These are phyloP conservation scores for Penicillium sp. DNA, from an alignment of 2,329 filamentous ascomycete genomes.

Conservation along the genomic window DNA sequence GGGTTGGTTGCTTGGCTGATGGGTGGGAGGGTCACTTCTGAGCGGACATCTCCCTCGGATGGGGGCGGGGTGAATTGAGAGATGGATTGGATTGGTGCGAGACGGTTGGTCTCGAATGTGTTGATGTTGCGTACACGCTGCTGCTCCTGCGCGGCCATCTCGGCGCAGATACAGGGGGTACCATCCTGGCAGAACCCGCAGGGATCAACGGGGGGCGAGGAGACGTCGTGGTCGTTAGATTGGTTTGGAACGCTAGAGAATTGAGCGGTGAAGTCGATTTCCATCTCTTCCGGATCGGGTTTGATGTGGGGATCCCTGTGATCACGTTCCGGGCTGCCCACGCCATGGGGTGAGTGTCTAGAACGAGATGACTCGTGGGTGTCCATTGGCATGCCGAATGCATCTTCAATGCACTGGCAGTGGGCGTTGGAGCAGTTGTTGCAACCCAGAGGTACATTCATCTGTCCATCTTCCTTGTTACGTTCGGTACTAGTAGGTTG, in stretches of 20 bases:
- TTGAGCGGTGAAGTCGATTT: conserved; percentile 71
- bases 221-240: conserved; percentile 25
- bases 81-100: conserved; percentile 48
- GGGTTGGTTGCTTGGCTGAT: conserved; percentile 39
- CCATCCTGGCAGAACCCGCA: conserved; percentile 83
- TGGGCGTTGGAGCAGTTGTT: conserved; percentile 62
- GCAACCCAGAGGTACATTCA: conserved; percentile 56
- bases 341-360: conserved; percentile 37
- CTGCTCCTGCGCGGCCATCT: conserved; percentile 52
- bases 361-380: conserved; percentile 37
- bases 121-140: conserved; percentile 45
- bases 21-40: conserved; percentile 48
- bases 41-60: conserved; percentile 57
- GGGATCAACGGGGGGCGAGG: conserved; percentile 56
- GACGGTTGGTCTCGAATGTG: conserved; percentile 38
- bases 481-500: conserved; percentile 14
- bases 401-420: conserved; percentile 62
- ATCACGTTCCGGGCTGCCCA: conserved; percentile 51
- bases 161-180: conserved; percentile 78
- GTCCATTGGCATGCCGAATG: conserved; percentile 48
- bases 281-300: conserved; percentile 52
- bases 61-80: conserved; percentile 53
- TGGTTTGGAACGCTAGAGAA: conserved; percentile 51
- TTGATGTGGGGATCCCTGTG: conserved; percentile 51
- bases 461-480: conserved; percentile 22